Percentiles rank a stretch among this genome's conserved stretches.
Evolutionary conservation across 306 rosid species (phyloP).

Genomic region (Begonia peltatifolia): DNA sequence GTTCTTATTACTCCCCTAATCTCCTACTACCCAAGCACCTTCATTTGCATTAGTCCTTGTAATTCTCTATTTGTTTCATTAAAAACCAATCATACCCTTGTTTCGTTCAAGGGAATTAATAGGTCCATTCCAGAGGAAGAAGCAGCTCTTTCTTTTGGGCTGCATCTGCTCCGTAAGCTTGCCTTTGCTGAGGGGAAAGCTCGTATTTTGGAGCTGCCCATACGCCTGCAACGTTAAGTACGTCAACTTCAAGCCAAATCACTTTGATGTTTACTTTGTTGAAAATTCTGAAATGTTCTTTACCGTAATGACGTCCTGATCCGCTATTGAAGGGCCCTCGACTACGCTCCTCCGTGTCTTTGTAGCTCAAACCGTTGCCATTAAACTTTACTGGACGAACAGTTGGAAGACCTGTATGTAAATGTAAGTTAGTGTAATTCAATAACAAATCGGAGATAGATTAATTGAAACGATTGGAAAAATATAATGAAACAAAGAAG

Average conservation of each 20-base stretch:
- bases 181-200: not conserved
- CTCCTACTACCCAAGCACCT: too few species aligned
- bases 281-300: not conserved
- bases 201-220: not conserved
- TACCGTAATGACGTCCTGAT: constrained; percentile 28
- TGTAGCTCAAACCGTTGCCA: too few species aligned
- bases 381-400: not conserved
- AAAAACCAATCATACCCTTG: too few species aligned
- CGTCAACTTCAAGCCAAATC: too few species aligned
- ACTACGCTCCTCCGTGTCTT: constrained; percentile 17
- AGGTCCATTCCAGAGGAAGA: constrained; percentile 82
- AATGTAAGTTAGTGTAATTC: not conserved
- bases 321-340: constrained; percentile 19
- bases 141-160: constrained; percentile 8
- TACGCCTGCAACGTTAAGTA: too few species aligned
- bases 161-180: too few species aligned
- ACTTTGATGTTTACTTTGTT: too few species aligned
- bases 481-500: not conserved
- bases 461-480: not conserved
- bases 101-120: constrained; percentile 14
- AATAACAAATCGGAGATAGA: not conserved
- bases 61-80: too few species aligned
- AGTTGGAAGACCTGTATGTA: not conserved
- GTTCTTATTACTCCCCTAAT: too few species aligned
- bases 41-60: too few species aligned